These are phyloP conservation scores for Phytophthora citrophthora DNA, from an alignment of 352 stramenopile genomes.

Conservation along the genomic window DNA sequence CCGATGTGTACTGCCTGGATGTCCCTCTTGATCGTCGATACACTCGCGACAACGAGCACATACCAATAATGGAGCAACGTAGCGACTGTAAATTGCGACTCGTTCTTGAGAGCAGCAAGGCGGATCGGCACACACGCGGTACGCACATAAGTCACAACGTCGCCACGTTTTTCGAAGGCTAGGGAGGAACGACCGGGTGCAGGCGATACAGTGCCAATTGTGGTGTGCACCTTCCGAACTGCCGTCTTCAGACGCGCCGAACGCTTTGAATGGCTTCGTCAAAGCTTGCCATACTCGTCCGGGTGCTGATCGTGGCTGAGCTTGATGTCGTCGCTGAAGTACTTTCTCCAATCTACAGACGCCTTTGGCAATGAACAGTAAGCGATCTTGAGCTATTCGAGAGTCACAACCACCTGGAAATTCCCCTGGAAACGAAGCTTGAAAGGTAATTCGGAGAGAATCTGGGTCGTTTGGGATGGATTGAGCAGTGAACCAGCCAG, in stretches of 20 bases:
- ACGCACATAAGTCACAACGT: constrained; percentile 43
- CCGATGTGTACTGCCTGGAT: constrained; percentile 8
- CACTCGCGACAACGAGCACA: constrained; percentile 41
- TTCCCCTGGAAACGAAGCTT: constrained; percentile 25
- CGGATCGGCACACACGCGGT: constrained; percentile 36
- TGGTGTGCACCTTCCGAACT: constrained; percentile 15
- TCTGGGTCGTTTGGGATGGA: constrained; percentile 4
- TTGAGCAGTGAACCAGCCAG: constrained; percentile 31
- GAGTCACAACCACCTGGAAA: constrained; percentile 20
- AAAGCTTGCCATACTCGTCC: constrained; percentile 21
- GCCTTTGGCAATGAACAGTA: constrained; percentile 30
- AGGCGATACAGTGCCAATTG: constrained; percentile 45
- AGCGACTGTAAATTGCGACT: constrained; percentile 45
- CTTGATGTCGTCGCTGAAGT: constrained; percentile 17
- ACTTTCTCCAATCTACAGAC: constrained; percentile 37
- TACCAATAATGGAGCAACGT: constrained; percentile 36
- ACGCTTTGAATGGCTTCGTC: constrained; percentile 13
- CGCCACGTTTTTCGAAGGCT: constrained; percentile 22
- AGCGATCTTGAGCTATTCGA: constrained; percentile 20
- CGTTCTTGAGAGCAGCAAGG: constrained; percentile 35
- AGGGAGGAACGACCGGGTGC: constrained; percentile 28
- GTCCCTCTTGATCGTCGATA: constrained; percentile 23
- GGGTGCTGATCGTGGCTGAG: constrained; percentile 6
- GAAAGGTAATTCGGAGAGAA: constrained; percentile 31
- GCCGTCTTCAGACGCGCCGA: constrained; percentile 19